Evolutionary conservation across 148 eudicot species (phyloP).

Genomic region (Chenopodium album): DNA sequence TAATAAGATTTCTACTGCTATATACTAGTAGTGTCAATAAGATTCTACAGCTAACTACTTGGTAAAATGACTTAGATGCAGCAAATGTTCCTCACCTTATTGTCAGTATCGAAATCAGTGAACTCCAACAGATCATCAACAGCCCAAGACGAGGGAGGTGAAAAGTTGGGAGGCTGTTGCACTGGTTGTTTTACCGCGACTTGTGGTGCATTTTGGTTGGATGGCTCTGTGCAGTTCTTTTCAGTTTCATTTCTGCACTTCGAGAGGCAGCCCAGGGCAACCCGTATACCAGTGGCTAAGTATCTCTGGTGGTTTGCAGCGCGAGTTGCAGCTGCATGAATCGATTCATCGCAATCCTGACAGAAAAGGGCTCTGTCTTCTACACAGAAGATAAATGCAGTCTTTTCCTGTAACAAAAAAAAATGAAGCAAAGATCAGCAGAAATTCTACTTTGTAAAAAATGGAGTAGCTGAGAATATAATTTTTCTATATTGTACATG

Average conservation of each 20-base stretch:
- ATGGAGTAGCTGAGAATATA: not conserved
- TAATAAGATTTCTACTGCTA: not conserved
- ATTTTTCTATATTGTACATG: not conserved
- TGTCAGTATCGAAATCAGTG: constrained; percentile 56
- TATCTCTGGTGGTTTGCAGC: constrained; percentile 88
- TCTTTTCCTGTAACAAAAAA: constrained; percentile 53
- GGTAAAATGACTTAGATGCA: too few relatives aligned
- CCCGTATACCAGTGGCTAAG: constrained; percentile 85
- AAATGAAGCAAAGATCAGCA: not conserved
- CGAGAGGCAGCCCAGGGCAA: constrained; percentile 48
- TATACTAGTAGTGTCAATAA: too few relatives aligned
- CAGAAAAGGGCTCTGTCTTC: constrained; percentile 97
- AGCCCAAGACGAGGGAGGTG: constrained; percentile 67
- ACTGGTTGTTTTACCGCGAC: constrained; percentile 36
- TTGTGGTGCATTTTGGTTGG: constrained; percentile 45
- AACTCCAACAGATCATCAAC: constrained; percentile 83
- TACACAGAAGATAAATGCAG: constrained; percentile 96
- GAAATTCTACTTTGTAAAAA: not conserved
- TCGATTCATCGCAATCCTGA: constrained; percentile 82
- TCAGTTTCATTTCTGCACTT: constrained; percentile 45
- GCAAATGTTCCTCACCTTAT: constrained; percentile 51
- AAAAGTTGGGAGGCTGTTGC: constrained; percentile 35
- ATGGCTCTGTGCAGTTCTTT: constrained; percentile 51
- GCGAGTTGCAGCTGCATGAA: constrained; percentile 63
- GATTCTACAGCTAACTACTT: too few relatives aligned